Base-by-base conservation (phyloP, 2,329 filamentous ascomycete genomes). In the Aspergillus proliferans region DNA sequence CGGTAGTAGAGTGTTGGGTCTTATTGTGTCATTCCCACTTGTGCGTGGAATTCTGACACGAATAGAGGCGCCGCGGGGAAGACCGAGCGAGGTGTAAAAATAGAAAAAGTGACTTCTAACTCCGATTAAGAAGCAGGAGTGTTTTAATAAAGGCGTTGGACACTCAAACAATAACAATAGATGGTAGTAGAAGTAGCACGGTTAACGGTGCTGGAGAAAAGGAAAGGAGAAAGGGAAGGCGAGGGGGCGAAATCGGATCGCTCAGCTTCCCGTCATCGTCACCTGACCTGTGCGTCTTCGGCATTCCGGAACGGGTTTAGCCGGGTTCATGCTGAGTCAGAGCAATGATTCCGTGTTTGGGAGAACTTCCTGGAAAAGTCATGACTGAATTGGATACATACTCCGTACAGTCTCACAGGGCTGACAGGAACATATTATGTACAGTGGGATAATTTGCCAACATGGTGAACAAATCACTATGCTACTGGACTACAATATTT, bases 191-290 rank as follows among this genome's bases (percentile, higher is more conserved):
- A 39, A 43, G 41, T 39, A 55, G 56, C 52, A 57, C 52, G 41
- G 41, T 39, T 36, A 18, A 41, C 12, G 51, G 51, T 55, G 55
- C 53, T 52, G 47, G 39, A 24, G 48, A 36, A 49, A 44, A 45
- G 43, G 15, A 18, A 43, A 28, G 47, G 43, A 47, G 46, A 43
- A 45, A 43, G 43, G 40, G 41, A 40, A 47, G 14, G 19, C 45
- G 40, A 46, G 40, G 52, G 47, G 50, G 49, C 47, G 44, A 43
- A 28, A 28, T n/a, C 41, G 41, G 22, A 15, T 22, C 39, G 22
- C 50, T 55, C 48, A 58, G 55, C 48, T 58, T 57, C 52, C 56
- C 56, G 53, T 59, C 56, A 58, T 58, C 50, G 46, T 48, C 47
- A 54, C 52, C 54, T 58, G 54, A 59, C 53, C 46, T 49, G n/a